Percentiles rank a stretch among this genome's conserved stretches.
These are phyloP conservation scores for Neckera pumila DNA, from an alignment of 225 moss, liverwort and hornwort genomes.

Conservation along the genomic window DNA sequence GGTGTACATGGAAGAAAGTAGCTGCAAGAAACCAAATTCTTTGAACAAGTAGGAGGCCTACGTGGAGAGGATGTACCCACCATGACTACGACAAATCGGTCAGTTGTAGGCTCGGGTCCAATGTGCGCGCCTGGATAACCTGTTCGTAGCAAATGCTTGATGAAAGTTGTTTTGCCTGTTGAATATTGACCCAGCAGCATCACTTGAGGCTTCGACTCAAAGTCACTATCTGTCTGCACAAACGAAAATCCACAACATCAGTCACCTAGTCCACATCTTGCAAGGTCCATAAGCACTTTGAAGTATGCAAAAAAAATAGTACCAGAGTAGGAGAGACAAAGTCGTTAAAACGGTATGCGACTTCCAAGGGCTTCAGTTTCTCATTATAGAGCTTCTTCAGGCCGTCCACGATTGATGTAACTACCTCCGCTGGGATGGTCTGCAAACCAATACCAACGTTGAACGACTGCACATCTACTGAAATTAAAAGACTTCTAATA, in stretches of 20 bases:
- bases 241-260: not conserved
- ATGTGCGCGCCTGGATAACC: slow-evolving; percentile 93
- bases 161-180: slow-evolving; percentile 98
- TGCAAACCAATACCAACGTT: slow-evolving; percentile 7
- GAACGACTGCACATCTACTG: not conserved
- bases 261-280: not conserved
- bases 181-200: slow-evolving; percentile 99
- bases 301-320: not conserved
- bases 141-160: slow-evolving; percentile 86
- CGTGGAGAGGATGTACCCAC: slow-evolving; percentile 14
- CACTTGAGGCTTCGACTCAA: slow-evolving; percentile 98
- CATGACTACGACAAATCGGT: slow-evolving; percentile 99
- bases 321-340: slow-evolving; percentile 94
- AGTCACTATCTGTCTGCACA: slow-evolving; percentile 92
- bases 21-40: not conserved
- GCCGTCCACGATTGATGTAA: slow-evolving; percentile 92
- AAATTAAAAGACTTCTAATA: not conserved
- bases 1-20: not conserved
- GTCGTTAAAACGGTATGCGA: slow-evolving; percentile 83
- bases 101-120: slow-evolving; percentile 97
- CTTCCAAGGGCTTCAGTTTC: slow-evolving; percentile 92
- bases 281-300: not conserved
- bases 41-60: not conserved
- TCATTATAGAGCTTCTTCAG: slow-evolving; percentile 89
- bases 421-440: slow-evolving; percentile 58